Conservation (phyloP, 306 rosid genomes). For the Castanea mollissima region DNA sequence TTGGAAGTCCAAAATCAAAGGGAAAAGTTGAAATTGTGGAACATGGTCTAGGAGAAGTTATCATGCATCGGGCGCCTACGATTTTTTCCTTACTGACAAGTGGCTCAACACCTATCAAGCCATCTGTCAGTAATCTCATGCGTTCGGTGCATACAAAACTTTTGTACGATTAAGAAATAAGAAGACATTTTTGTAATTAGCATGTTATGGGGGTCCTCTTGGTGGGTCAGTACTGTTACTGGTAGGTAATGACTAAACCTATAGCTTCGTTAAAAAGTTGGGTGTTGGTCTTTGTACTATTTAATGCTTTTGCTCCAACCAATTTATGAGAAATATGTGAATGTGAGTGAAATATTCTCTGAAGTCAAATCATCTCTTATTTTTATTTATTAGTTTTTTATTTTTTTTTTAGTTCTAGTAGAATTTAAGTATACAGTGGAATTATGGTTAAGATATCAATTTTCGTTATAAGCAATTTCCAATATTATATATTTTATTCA, state of each 20-base stretch:
- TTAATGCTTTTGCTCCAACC: neutral
- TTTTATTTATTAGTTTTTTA: too few species aligned
- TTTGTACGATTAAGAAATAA: too few species aligned
- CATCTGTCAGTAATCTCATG: too few species aligned
- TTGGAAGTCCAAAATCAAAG: neutral
- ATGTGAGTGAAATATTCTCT: neutral
- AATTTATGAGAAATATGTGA: neutral
- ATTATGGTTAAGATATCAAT: too few species aligned
- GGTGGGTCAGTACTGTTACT: slow-evolving; percentile 19
- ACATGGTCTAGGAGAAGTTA: neutral
- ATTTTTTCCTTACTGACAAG: too few species aligned
- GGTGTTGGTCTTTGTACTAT: neutral
- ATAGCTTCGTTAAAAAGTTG: slow-evolving; percentile 29
- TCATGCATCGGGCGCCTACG: too few species aligned
- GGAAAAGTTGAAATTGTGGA: neutral
- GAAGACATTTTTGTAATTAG: neutral
- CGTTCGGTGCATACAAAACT: too few species aligned
- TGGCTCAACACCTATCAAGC: too few species aligned
- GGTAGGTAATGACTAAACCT: slow-evolving; percentile 27
- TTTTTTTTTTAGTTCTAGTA: too few species aligned
- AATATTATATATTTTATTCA: too few species aligned
- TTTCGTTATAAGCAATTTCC: rapidly evolving
- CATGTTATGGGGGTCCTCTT: neutral
- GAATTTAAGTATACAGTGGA: too few species aligned
- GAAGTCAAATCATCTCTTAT: too few species aligned